A percentile compares a stretch with the other conserved stretches of the same genome.
These are phyloP conservation scores for Candida chilensis DNA, from an alignment of 805 yeast genomes.

Conservation along the genomic window DNA sequence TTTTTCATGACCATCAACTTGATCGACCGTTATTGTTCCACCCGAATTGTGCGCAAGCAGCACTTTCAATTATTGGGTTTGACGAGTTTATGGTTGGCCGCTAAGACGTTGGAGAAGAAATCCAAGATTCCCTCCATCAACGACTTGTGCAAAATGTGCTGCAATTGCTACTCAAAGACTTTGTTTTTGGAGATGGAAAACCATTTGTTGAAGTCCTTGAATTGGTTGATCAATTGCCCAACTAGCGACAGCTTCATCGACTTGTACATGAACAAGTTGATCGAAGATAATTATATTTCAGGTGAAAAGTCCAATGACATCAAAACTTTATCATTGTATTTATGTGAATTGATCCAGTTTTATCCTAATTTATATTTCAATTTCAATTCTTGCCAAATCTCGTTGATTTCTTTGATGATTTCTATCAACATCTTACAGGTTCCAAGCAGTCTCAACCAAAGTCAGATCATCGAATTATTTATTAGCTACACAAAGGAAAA, in stretches of 20 bases:
- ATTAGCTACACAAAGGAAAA: too few species aligned
- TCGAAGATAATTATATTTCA: constrained; percentile 12
- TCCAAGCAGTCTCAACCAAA: constrained; percentile 7
- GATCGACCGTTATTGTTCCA: constrained; percentile 12
- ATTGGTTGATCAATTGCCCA: constrained; percentile 57
- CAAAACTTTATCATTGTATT: constrained; percentile 46
- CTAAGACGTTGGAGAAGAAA: constrained; percentile 34
- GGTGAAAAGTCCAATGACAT: constrained; percentile 32
- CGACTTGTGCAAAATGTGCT: constrained; percentile 45
- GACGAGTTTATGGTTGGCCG: constrained; percentile 9
- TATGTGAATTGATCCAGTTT: constrained; percentile 62
- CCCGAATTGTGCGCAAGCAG: constrained; percentile 8
- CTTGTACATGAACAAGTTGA: constrained; percentile 31
- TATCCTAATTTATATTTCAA: constrained; percentile 48
- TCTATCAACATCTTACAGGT: too few species aligned
- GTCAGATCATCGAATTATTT: too few species aligned
- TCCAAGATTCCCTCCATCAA: constrained; percentile 48
- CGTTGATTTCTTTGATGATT: constrained; percentile 9
- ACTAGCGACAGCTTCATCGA: constrained; percentile 61
- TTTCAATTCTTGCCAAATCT: constrained; percentile 19
- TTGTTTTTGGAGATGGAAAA: constrained; percentile 62
- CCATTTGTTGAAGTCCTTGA: constrained; percentile 50
- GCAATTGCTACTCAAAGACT: constrained; percentile 45
- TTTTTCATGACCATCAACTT: constrained; percentile 9
- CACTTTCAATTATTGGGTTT: constrained; percentile 12